Conservation (phyloP, 768 basidiomycete species). For the Kwoniella mangroviensis region DNA sequence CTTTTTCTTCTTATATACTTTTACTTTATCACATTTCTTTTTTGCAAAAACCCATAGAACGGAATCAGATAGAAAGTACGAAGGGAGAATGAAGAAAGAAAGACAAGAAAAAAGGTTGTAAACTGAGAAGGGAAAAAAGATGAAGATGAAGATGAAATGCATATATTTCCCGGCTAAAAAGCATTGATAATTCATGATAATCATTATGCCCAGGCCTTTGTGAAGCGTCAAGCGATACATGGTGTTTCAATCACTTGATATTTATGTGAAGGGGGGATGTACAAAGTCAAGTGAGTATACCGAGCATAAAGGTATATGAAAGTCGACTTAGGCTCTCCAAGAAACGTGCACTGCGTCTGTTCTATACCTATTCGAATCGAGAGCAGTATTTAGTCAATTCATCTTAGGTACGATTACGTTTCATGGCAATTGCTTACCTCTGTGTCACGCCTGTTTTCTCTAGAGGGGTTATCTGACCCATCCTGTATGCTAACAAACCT, state of each 20-base stretch:
- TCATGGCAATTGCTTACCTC: no score
- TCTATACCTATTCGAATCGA: conserved; percentile 68
- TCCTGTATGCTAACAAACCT: conserved; percentile 85
- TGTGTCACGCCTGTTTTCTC: conserved; percentile 87
- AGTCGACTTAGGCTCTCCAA: conserved; percentile 68
- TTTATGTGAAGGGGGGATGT: no score
- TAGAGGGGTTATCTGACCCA: conserved; percentile 81
- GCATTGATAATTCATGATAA: neutral
- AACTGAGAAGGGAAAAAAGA: neutral
- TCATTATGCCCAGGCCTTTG: neutral
- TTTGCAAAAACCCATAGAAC: neutral
- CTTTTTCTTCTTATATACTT: neutral
- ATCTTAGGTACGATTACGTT: no score
- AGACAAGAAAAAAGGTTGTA: neutral
- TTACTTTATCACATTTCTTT: neutral
- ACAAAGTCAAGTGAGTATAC: no score
- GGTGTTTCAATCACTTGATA: no score
- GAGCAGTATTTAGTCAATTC: no score
- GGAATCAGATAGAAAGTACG: neutral
- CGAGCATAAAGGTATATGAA: neutral
- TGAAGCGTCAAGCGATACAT: no score
- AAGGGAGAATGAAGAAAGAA: no score
- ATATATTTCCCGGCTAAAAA: neutral
- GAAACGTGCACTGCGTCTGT: conserved; percentile 92
- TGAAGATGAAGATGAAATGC: neutral